A percentile compares a stretch with the other conserved stretches of the same genome.
These are phyloP conservation scores for Backusella tuberculispora DNA, from an alignment of 192 early-diverging fungal species.

Conservation along the genomic window DNA sequence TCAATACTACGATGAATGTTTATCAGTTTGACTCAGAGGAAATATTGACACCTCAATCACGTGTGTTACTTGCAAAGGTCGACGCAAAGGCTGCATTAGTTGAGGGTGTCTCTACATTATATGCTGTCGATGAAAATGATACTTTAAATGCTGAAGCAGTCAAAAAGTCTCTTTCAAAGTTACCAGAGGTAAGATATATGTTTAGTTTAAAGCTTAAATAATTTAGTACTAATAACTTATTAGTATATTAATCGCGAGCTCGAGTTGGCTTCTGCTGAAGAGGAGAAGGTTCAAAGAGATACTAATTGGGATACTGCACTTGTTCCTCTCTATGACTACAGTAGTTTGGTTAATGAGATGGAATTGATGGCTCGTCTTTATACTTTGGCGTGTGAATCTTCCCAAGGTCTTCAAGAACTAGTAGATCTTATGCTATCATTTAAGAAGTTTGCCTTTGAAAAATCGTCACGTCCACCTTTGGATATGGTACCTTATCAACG, in stretches of 20 bases:
- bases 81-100: conserved; percentile 67
- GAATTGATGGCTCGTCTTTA: conserved; percentile 48
- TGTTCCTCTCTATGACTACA: conserved; percentile 46
- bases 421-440: conserved; percentile 43
- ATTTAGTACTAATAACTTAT: background rate
- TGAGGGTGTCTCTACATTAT: conserved; percentile 71
- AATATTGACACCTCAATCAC: conserved; percentile 10
- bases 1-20: conserved; percentile 28
- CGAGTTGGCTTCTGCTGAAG: background rate
- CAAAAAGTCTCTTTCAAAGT: conserved; percentile 49
- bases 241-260: conserved; percentile 12
- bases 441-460: conserved; percentile 48
- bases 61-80: conserved; percentile 23
- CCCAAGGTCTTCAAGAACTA: conserved; percentile 18
- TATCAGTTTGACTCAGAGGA: conserved; percentile 29
- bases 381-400: conserved; percentile 16
- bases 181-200: conserved; percentile 49
- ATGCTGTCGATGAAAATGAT: conserved; percentile 64
- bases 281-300: conserved; percentile 1
- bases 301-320: conserved; percentile 29
- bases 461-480: conserved; percentile 56
- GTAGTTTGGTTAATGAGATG: conserved; percentile 54
- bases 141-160: conserved; percentile 44
- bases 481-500: conserved; percentile 71
- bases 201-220: background rate